Conservation (phyloP, 345 rosid genomes). For the Gossypium australe region DNA sequence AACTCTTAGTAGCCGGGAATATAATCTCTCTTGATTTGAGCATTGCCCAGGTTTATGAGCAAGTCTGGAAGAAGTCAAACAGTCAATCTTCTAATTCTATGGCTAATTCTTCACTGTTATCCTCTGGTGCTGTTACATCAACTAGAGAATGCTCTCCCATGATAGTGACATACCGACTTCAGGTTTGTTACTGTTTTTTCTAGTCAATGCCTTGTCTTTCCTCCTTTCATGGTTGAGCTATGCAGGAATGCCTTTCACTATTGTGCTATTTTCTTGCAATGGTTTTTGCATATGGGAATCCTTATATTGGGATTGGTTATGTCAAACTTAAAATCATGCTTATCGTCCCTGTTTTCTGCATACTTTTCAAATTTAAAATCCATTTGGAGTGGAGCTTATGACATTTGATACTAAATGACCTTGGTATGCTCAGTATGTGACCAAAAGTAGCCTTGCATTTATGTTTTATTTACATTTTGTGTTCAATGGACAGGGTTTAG, state of each 20-base stretch:
- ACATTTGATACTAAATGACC: neutral
- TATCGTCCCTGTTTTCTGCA: neutral
- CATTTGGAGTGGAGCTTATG: conserved; percentile 4
- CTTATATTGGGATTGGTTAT: neutral
- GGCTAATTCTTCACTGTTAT: conserved; percentile 51
- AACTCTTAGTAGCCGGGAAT: conserved; percentile 93
- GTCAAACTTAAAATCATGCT: neutral
- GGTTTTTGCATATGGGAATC: neutral
- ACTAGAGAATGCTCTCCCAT: conserved; percentile 85
- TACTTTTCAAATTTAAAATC: neutral
- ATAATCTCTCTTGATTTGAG: conserved; percentile 95
- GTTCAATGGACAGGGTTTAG: conserved; percentile 63
- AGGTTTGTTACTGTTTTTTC: conserved; percentile 45
- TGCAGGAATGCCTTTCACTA: neutral
- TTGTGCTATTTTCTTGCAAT: neutral
- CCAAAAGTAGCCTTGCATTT: neutral
- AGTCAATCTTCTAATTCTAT: conserved; percentile 59
- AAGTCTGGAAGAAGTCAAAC: conserved; percentile 94
- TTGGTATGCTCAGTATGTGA: neutral
- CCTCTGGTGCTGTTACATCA: conserved; percentile 52
- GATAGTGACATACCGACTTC: conserved; percentile 97
- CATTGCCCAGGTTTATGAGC: conserved; percentile 95
- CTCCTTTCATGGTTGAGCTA: neutral
- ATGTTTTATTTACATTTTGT: neutral
- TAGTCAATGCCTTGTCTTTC: neutral